Percentiles rank a stretch among this genome's conserved stretches.
phyloP scores from a whole-genome alignment of 257 asterid genomes.

The Euphrasia confusa region DNA sequence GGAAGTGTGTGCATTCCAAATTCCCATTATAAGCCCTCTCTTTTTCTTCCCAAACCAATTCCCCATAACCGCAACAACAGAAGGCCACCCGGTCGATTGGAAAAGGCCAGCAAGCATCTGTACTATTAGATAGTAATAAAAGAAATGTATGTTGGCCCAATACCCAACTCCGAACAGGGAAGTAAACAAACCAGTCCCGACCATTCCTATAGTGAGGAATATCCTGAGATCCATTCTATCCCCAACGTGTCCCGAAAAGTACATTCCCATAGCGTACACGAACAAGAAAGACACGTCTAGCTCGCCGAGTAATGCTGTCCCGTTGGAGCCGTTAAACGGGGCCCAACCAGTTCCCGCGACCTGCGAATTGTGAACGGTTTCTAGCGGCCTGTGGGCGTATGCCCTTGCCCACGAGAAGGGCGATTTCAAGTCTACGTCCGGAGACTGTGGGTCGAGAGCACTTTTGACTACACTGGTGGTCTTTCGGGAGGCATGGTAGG shows the following conservation, averaged over 20 bases:
- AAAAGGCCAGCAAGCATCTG: slow-evolving; percentile 95
- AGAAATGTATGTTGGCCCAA: slow-evolving; percentile 69
- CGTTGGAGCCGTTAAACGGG: slow-evolving; percentile 69
- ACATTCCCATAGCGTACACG: slow-evolving; percentile 85
- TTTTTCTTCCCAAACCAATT: slow-evolving; percentile 95
- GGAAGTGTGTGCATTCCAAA: slow-evolving; percentile 97
- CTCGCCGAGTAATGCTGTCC: slow-evolving; percentile 81
- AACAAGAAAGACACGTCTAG: slow-evolving; percentile 92
- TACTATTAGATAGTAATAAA: slow-evolving; percentile 63
- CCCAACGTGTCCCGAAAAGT: slow-evolving; percentile 84
- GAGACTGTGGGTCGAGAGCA: slow-evolving; percentile 90
- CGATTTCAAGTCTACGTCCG: slow-evolving; percentile 31
- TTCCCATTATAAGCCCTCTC: slow-evolving; percentile 97
- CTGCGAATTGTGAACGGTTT: slow-evolving; percentile 28
- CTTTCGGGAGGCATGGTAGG: slow-evolving; percentile 88
- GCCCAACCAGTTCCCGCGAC: slow-evolving; percentile 73
- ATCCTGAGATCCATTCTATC: slow-evolving; percentile 82
- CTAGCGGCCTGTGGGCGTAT: slow-evolving; percentile 35
- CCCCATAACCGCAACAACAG: slow-evolving; percentile 94
- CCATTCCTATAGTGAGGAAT: slow-evolving; percentile 82
- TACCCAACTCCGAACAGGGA: slow-evolving; percentile 84
- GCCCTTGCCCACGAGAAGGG: slow-evolving; percentile 44
- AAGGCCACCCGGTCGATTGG: slow-evolving; percentile 99
- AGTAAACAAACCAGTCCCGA: slow-evolving; percentile 94
- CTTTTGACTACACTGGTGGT: slow-evolving; percentile 90